Conservation (phyloP, 1,284 basidiomycete genomes). For the Lignosus rhinocerotis region DNA sequence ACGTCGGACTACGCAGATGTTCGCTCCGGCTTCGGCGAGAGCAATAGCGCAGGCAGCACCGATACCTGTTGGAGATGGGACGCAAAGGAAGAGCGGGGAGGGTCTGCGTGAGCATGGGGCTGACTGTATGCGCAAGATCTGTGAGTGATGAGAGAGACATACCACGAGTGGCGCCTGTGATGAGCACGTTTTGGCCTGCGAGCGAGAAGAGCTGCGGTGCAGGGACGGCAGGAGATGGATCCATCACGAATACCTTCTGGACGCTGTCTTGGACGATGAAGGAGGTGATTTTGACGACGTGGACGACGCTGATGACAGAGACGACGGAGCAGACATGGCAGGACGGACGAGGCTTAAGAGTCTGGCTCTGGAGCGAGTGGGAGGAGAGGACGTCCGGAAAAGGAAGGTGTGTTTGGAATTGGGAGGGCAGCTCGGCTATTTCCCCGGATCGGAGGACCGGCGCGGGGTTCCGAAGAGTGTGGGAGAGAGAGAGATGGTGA, state of each 20-base stretch:
- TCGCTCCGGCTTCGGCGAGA: conserved; percentile 79
- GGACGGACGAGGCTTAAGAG: conserved; percentile 8
- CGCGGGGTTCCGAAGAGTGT: conserved; percentile 13
- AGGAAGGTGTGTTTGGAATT: conserved; percentile 13
- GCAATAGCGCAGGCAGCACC: conserved; percentile 74
- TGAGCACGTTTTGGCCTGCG: conserved; percentile 58
- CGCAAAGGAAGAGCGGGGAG: conserved; percentile 9
- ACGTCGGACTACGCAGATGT: conserved; percentile 79
- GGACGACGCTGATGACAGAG: conserved; percentile 7
- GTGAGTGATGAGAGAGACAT: conserved; percentile 28
- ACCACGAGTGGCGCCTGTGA: conserved; percentile 62
- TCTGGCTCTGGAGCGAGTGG: neutral
- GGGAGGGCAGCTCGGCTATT: conserved; percentile 24
- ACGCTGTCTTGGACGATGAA: neutral
- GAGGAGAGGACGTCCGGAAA: conserved; percentile 7
- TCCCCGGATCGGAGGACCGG: conserved; percentile 33
- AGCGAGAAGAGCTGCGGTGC: conserved; percentile 62
- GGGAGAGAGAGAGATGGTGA: neutral
- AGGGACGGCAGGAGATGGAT: conserved; percentile 44
- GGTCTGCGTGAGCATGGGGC: conserved; percentile 6
- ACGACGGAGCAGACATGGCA: conserved; percentile 12
- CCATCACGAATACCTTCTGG: conserved; percentile 34
- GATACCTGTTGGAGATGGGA: conserved; percentile 52
- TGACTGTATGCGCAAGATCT: conserved; percentile 21
- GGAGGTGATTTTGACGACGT: conserved; percentile 5